phyloP scores from a whole-genome alignment of 2,329 filamentous ascomycete species.

The Arachnomyces sp. region DNA sequence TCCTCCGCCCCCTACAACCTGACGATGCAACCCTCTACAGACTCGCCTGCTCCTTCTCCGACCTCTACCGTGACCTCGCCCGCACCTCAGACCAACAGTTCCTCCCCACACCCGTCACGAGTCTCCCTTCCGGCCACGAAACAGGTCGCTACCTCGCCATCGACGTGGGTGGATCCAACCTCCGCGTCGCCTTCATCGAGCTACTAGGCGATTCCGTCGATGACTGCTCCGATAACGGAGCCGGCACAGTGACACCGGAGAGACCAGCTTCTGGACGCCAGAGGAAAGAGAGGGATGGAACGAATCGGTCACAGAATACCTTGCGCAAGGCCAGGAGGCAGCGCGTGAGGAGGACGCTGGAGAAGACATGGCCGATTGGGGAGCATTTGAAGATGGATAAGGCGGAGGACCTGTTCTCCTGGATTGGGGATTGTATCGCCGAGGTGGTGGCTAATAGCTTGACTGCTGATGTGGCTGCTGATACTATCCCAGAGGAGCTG shows the following conservation, averaged over 20 bases:
- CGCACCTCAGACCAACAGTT: slow-evolving; percentile 39
- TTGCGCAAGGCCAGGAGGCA: slow-evolving; percentile 41
- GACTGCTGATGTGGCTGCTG: slow-evolving; percentile 30
- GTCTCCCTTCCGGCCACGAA: slow-evolving; percentile 43
- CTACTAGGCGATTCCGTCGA: slow-evolving; percentile 38
- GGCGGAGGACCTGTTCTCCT: slow-evolving; percentile 66
- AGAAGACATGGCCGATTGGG: slow-evolving; percentile 46
- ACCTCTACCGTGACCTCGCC: slow-evolving; percentile 37
- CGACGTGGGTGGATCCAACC: slow-evolving; percentile 49
- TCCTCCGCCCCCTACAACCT: slow-evolving; percentile 32
- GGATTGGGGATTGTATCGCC: slow-evolving; percentile 71
- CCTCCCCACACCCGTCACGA: slow-evolving; percentile 39
- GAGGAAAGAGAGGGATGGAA: slow-evolving; percentile 5
- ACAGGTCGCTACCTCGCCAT: slow-evolving; percentile 49
- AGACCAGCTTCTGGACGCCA: background rate
- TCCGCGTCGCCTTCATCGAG: slow-evolving; percentile 50
- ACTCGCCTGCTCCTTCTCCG: slow-evolving; percentile 38
- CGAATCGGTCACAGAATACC: slow-evolving; percentile 34
- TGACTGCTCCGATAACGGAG: slow-evolving; percentile 20
- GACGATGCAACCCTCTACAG: slow-evolving; percentile 37
- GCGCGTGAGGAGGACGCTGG: slow-evolving; percentile 38
- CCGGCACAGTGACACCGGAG: slow-evolving; percentile 7
- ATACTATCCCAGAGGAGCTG: slow-evolving; percentile 33
- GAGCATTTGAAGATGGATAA: slow-evolving; percentile 56
- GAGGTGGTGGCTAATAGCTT: slow-evolving; percentile 55